A percentile compares a stretch with the other conserved stretches of the same genome.
phyloP scores from a whole-genome alignment of 2,329 filamentous ascomycete species.

The Neonectria neomacrospora region DNA sequence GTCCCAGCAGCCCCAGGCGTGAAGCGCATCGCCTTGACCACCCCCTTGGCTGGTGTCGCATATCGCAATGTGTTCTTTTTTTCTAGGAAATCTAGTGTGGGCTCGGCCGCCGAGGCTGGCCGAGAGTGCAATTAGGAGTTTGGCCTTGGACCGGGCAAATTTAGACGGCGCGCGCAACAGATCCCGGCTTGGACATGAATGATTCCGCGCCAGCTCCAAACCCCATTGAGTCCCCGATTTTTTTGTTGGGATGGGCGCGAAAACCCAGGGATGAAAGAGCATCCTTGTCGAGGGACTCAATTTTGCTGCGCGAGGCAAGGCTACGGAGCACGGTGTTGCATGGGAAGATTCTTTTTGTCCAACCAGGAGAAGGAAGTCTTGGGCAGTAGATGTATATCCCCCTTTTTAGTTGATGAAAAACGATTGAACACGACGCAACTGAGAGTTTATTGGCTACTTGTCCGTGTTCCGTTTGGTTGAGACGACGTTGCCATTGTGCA shows the following conservation, averaged over 20 bases:
- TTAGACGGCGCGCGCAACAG: conserved; percentile 39
- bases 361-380: conserved; percentile 28
- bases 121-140: conserved; percentile 42
- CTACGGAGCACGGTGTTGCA: conserved; percentile 40
- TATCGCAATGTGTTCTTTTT: conserved; percentile 29
- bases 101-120: conserved; percentile 23
- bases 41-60: conserved; percentile 15
- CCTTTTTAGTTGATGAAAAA: conserved; percentile 37
- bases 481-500: conserved; percentile 1
- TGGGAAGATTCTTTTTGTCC: conserved; percentile 24
- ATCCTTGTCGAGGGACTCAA: conserved; percentile 35
- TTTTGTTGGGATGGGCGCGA: conserved; percentile 41
- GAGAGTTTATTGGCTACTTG: background rate
- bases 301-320: conserved; percentile 32
- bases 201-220: conserved; percentile 34
- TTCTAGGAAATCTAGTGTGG: conserved; percentile 32
- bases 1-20: conserved; percentile 34
- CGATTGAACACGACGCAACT: conserved; percentile 25
- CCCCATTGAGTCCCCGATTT: conserved; percentile 32
- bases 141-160: conserved; percentile 33
- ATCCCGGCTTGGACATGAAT: conserved; percentile 38
- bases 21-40: conserved; percentile 38
- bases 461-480: background rate
- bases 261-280: conserved; percentile 39
- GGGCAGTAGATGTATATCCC: conserved; percentile 42